phyloP scores from a whole-genome alignment of 371 early-diverging fungal species.

The Mortierella sp. region DNA sequence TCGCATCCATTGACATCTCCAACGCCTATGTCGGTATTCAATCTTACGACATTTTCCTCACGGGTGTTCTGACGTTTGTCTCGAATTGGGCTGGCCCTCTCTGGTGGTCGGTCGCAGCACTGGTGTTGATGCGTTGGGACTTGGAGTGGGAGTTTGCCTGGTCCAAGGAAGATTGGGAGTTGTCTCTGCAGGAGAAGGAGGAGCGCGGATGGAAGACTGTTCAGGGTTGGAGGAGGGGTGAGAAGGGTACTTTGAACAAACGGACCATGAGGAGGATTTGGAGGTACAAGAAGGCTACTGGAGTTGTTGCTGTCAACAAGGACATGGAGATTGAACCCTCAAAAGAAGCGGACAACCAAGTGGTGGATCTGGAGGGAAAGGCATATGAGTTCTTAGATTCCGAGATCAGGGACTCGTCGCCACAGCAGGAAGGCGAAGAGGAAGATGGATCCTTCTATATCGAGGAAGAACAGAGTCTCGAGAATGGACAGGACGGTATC shows the following conservation, averaged over 20 bases:
- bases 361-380: neutral
- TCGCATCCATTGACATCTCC: constrained; percentile 83
- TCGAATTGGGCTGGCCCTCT: constrained; percentile 82
- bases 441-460: constrained; percentile 10
- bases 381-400: too few species aligned
- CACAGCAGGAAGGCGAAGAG: neutral
- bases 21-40: constrained; percentile 84
- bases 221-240: constrained; percentile 24
- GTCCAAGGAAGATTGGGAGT: constrained; percentile 12
- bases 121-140: constrained; percentile 29
- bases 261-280: constrained; percentile 25
- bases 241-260: constrained; percentile 19
- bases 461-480: constrained; percentile 16
- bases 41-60: constrained; percentile 70
- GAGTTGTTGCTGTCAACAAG: neutral
- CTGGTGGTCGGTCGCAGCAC: constrained; percentile 74
- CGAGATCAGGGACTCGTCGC: neutral
- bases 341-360: neutral
- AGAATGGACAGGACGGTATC: neutral
- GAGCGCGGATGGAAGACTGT: constrained; percentile 26
- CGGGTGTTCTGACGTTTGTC: constrained; percentile 76
- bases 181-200: constrained; percentile 2
- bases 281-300: constrained; percentile 22
- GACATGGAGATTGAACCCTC: neutral
- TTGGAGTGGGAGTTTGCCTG: constrained; percentile 27